phyloP scores from a whole-genome alignment of 2,329 filamentous ascomycete genomes.

The Chaetothyriales sp. region DNA sequence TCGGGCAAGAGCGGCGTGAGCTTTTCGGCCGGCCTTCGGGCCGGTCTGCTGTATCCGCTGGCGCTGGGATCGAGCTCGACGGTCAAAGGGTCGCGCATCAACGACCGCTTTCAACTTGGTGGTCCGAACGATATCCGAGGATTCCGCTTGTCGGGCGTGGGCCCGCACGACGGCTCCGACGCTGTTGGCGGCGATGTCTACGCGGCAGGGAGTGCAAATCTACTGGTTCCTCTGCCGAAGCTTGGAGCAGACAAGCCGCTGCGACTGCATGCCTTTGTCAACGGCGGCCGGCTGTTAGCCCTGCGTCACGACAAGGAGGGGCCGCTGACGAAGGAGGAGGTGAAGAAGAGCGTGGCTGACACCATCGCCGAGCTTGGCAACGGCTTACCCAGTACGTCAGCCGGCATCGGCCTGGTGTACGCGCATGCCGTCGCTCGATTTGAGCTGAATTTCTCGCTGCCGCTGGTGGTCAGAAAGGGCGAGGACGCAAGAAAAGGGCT shows the following conservation, averaged over 20 bases:
- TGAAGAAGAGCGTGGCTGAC: slow-evolving; percentile 31
- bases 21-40: slow-evolving; percentile 66
- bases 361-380: slow-evolving; percentile 59
- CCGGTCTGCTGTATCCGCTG: slow-evolving; percentile 73
- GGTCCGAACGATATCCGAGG: slow-evolving; percentile 90
- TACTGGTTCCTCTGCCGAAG: slow-evolving; percentile 72
- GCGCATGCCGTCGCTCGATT: slow-evolving; percentile 87
- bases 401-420: slow-evolving; percentile 83
- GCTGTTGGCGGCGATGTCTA: slow-evolving; percentile 85
- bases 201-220: slow-evolving; percentile 72
- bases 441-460: slow-evolving; percentile 89
- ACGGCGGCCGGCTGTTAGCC: slow-evolving; percentile 72
- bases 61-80: slow-evolving; percentile 43
- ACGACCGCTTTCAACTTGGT: slow-evolving; percentile 89
- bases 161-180: slow-evolving; percentile 73
- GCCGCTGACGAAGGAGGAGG: slow-evolving; percentile 36
- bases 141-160: slow-evolving; percentile 78
- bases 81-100: slow-evolving; percentile 61
- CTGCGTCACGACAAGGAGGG: slow-evolving; percentile 42
- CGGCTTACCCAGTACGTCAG: slow-evolving; percentile 70
- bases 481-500: slow-evolving; percentile 85
- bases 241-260: slow-evolving; percentile 72
- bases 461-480: slow-evolving; percentile 64
- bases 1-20: slow-evolving; percentile 61
- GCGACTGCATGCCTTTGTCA: slow-evolving; percentile 79